phyloP scores from a whole-genome alignment of 768 basidiomycete genomes.

The Pisolithus orientalis region DNA sequence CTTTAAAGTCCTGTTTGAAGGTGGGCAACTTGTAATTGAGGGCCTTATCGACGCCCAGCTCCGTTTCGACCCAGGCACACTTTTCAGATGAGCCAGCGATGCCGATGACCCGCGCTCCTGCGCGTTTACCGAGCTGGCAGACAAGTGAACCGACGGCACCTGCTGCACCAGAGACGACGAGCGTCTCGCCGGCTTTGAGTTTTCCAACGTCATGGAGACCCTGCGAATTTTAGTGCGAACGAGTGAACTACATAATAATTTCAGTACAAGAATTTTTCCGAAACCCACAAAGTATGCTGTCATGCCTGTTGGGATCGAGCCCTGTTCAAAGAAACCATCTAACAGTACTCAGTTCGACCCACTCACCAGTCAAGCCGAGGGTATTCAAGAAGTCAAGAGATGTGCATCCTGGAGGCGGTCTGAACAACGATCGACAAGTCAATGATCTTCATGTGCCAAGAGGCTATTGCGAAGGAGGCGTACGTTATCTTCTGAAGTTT shows the following conservation, averaged over 20 bases:
- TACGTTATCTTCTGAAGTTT: slow-evolving; percentile 50
- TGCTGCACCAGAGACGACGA: slow-evolving; percentile 87
- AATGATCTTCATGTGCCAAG: neutral
- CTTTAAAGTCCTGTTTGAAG: slow-evolving; percentile 69
- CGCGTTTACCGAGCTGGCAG: slow-evolving; percentile 77
- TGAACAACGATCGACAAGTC: slow-evolving; percentile 14
- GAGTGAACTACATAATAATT: slow-evolving; percentile 2
- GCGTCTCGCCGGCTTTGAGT: slow-evolving; percentile 76
- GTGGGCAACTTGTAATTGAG: slow-evolving; percentile 82
- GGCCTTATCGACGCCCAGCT: slow-evolving; percentile 76
- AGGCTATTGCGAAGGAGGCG: slow-evolving; percentile 15
- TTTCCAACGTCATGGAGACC: slow-evolving; percentile 78
- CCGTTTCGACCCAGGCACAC: slow-evolving; percentile 77
- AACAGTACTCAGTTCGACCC: neutral
- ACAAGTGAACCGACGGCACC: slow-evolving; percentile 82
- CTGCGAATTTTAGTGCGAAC: slow-evolving; percentile 30
- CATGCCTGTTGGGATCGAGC: slow-evolving; percentile 42
- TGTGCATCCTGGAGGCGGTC: slow-evolving; percentile 52
- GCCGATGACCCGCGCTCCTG: slow-evolving; percentile 78
- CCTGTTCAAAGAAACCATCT: neutral
- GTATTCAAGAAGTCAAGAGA: slow-evolving; percentile 77
- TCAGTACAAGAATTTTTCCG: too few species aligned
- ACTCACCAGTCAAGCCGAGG: slow-evolving; percentile 66
- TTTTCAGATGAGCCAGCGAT: slow-evolving; percentile 85
- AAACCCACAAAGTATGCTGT: slow-evolving; percentile 82